These are phyloP conservation scores for Mycena rebaudengoi DNA, from an alignment of 768 basidiomycete species.

Conservation along the genomic window DNA sequence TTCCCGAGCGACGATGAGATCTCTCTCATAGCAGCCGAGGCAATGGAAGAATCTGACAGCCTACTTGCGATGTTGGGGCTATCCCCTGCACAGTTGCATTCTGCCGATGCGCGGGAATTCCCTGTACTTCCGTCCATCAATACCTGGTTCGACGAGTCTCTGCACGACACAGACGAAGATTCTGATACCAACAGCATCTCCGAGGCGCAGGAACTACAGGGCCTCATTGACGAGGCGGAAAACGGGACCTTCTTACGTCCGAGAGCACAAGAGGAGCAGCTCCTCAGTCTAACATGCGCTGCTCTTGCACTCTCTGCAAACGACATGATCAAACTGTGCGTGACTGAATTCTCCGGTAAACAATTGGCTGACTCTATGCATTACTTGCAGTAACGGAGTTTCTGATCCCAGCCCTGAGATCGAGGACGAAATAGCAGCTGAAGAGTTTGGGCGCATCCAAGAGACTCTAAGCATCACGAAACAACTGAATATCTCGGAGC, in stretches of 20 bases:
- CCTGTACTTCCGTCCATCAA: not conserved
- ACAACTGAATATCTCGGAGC: not conserved
- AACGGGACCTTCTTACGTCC: no score
- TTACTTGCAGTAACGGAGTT: no score
- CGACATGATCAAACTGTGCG: slow-evolving; percentile 20
- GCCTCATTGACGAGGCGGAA: no score
- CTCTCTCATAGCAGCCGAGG: slow-evolving; percentile 10
- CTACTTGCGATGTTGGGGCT: slow-evolving; percentile 30
- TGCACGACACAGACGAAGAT: no score
- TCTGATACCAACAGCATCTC: no score
- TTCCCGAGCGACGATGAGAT: slow-evolving; percentile 34
- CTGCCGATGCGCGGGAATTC: not conserved
- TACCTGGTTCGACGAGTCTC: slow-evolving; percentile 9
- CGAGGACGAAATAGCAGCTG: not conserved
- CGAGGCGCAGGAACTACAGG: no score
- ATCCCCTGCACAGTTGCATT: slow-evolving; percentile 6
- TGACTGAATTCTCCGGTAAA: no score
- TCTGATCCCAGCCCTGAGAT: not conserved
- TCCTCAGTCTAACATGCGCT: no score
- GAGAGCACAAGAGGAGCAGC: no score
- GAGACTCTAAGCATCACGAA: not conserved
- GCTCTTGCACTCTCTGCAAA: slow-evolving; percentile 14
- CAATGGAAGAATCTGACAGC: slow-evolving; percentile 26
- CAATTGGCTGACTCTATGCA: no score
- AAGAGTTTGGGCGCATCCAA: not conserved